phyloP scores from a whole-genome alignment of 1,284 basidiomycete species.

The Kwoniella shivajii region DNA sequence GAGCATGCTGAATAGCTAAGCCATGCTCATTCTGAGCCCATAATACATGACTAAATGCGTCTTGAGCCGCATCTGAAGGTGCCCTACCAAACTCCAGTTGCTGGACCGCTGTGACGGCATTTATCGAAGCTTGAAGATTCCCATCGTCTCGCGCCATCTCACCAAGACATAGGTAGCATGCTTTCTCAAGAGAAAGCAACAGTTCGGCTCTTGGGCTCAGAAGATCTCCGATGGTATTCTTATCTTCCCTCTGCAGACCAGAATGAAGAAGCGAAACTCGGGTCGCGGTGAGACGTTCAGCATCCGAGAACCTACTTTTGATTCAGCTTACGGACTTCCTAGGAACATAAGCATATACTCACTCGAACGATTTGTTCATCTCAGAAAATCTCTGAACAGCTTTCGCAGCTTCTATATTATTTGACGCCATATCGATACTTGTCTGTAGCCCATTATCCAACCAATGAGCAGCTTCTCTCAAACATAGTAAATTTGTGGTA shows the following conservation, averaged over 20 bases:
- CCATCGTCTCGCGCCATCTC: constrained; percentile 70
- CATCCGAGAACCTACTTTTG: constrained; percentile 66
- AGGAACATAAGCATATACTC: constrained; percentile 8
- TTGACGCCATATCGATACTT: constrained; percentile 42
- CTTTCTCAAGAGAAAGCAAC: constrained; percentile 67
- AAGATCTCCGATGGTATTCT: constrained; percentile 64
- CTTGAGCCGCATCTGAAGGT: constrained; percentile 56
- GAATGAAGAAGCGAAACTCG: constrained; percentile 77
- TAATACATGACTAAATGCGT: constrained; percentile 84
- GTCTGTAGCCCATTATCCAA: constrained; percentile 25
- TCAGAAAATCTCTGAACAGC: constrained; percentile 57
- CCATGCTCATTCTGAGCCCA: constrained; percentile 86
- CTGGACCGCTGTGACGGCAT: constrained; percentile 77
- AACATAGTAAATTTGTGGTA: constrained; percentile 71
- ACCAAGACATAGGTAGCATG: constrained; percentile 72
- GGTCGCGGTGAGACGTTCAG: constrained; percentile 79
- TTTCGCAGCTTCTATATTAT: constrained; percentile 34
- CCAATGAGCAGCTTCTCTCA: constrained; percentile 65
- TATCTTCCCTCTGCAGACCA: constrained; percentile 64
- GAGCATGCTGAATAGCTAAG: constrained; percentile 74
- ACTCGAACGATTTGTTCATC: constrained; percentile 19
- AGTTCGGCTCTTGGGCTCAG: constrained; percentile 61
- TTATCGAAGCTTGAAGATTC: constrained; percentile 79
- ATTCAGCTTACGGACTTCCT: background rate
- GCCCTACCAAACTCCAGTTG: constrained; percentile 58